Evolutionary conservation across 192 early-diverging fungal genomes (phyloP).

Genomic region (Allomyces arbusculus): DNA sequence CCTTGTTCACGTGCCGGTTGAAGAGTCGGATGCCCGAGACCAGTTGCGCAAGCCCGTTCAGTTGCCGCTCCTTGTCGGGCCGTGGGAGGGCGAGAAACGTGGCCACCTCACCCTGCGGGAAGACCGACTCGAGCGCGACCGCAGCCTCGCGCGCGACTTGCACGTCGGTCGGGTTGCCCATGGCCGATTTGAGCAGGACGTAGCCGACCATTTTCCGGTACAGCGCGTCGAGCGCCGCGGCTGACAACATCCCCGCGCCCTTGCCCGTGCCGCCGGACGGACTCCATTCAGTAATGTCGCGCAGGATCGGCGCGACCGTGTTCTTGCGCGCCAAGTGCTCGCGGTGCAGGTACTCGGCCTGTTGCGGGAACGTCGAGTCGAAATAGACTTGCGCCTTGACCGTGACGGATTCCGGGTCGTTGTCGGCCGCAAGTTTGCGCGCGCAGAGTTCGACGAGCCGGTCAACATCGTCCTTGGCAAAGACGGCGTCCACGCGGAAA

Average conservation of each 20-base stretch:
- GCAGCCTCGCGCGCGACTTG: constrained; percentile 35
- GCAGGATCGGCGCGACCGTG: constrained; percentile 17
- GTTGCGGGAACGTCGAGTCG: constrained; percentile 35
- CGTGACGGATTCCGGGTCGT: constrained; percentile 21
- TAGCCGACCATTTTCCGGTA: constrained; percentile 38
- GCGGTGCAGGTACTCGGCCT: constrained; percentile 35
- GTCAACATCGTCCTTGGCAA: constrained; percentile 29
- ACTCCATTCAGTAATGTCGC: constrained; percentile 27
- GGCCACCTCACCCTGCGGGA: constrained; percentile 32
- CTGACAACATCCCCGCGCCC: constrained; percentile 20
- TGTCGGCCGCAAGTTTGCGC: constrained; percentile 16
- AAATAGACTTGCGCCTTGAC: constrained; percentile 43
- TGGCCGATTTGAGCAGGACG: constrained; percentile 24
- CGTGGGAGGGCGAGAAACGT: constrained; percentile 27
- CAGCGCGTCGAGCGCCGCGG: constrained; percentile 10
- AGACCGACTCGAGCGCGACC: constrained; percentile 39
- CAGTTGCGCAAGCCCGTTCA: constrained; percentile 32
- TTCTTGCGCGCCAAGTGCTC: constrained; percentile 22
- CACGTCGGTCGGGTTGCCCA: constrained; percentile 32
- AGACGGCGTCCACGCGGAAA: constrained; percentile 27
- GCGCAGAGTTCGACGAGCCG: constrained; percentile 31
- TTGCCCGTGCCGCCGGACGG: constrained; percentile 17
- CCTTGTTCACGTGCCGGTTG: constrained; percentile 37
- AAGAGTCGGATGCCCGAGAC: constrained; percentile 38
- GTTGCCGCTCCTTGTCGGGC: constrained; percentile 32